Evolutionary conservation across 1,284 basidiomycete species (phyloP), one percentile per base, ranked within the genome.

Genomic region (Sphaerobolus stellatus): DNA sequence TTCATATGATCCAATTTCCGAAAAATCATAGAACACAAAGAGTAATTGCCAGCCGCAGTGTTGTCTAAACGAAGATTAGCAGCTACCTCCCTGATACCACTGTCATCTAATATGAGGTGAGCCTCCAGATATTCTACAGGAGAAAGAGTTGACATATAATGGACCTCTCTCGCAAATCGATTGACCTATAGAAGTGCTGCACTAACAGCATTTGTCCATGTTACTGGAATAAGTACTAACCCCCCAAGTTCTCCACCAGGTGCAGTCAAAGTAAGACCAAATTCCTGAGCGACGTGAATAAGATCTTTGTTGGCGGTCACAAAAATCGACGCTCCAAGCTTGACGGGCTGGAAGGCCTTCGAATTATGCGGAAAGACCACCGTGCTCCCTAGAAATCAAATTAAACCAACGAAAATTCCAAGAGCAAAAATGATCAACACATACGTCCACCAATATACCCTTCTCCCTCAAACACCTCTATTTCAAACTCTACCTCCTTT

Each of bases 291-390:
- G 1, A 92, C 92, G 57, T 89, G 83, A 81, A 86, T 85, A 48
- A 94, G 65, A 67, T 95, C 94, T 66, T 83, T 84, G 73, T 97
- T 95, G 4, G 80, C 81, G 48, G 79, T 67, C 4, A 95, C 88
- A 68, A 96, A 98, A 58, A 98, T 90, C 40, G 88, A 91, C 0
- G 88, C 96, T 1, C 96, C 96, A 0, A 96, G 76, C 64, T 90
- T 94, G 34, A 94, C 71, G 2, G 88, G 82, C 27, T 78, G 75
- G 22, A 85, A 73, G 9, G 70, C 75, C 2, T 72, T 65, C 64
- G 96, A 81, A 56, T 80, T 76, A 67, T 95, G 86, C 2, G 94
- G 93, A 61, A 87, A 78, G 1, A 94, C 85, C 8, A 80, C 77
- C 5, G 84, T 92, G 66, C 83, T 88, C 48, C 91, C 90, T 91